A percentile compares a stretch with the other conserved stretches of the same genome.
Evolutionary conservation across 495 filamentous ascomycete species (phyloP).

Genomic region (Penicillium chermesinum): DNA sequence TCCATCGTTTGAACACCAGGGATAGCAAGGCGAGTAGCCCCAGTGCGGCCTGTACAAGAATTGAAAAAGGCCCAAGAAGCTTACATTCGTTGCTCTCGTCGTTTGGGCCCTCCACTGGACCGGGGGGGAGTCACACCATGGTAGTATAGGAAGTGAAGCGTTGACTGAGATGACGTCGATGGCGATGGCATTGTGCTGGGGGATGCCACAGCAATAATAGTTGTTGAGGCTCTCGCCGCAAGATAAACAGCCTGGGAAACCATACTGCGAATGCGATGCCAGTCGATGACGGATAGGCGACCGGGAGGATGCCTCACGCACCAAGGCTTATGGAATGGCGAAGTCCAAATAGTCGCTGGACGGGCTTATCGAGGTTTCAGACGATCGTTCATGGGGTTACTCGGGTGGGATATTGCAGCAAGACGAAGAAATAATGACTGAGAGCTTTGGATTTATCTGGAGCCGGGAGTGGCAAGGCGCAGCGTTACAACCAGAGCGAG

Average conservation of each 20-base stretch:
- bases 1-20: conserved; percentile 88
- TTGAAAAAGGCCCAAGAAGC: conserved; percentile 78
- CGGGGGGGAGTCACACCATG: conserved; percentile 12
- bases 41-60: conserved; percentile 84
- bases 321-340: too few relatives aligned
- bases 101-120: conserved; percentile 5
- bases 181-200: conserved; percentile 4
- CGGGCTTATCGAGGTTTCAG: too few relatives aligned
- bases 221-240: conserved; percentile 17
- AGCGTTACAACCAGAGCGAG: conserved; percentile 1
- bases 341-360: too few relatives aligned
- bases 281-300: too few relatives aligned
- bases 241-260: conserved; percentile 4
- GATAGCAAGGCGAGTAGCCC: conserved; percentile 76
- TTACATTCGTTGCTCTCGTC: conserved; percentile 65
- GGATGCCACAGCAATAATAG: conserved; percentile 15
- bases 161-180: conserved; percentile 6
- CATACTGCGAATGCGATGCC: too few relatives aligned
- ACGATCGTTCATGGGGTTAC: conserved; percentile 2
- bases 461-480: not conserved
- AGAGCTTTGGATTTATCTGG: not conserved
- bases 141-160: conserved; percentile 14
- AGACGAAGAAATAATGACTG: not conserved
- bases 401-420: not conserved
- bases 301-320: too few relatives aligned